These are phyloP conservation scores for Russula foetens DNA, from an alignment of 768 basidiomycete genomes.

Conservation along the genomic window DNA sequence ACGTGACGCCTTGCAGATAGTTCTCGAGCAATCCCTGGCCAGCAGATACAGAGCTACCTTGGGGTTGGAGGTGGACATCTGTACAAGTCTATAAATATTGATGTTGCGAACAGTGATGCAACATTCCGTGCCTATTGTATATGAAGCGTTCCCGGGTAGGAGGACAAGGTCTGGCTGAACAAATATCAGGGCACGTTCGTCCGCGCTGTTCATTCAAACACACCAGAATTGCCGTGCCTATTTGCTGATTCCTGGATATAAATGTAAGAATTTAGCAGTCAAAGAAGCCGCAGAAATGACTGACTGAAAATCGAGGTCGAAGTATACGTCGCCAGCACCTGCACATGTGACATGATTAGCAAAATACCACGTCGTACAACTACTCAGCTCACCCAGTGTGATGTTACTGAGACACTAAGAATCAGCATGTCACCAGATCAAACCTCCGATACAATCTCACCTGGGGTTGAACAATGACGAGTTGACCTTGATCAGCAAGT, in stretches of 20 bases:
- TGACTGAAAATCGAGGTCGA: conserved; percentile 48
- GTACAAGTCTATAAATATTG: background rate
- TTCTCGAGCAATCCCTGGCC: conserved; percentile 54
- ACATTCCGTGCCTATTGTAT: conserved; percentile 41
- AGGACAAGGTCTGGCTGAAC: conserved; percentile 46
- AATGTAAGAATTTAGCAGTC: background rate
- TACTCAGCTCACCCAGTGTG: conserved; percentile 27
- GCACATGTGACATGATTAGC: conserved; percentile 29
- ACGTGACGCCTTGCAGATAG: conserved; percentile 57
- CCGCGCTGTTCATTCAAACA: conserved; percentile 11
- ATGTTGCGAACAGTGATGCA: background rate
- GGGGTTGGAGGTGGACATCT: conserved; percentile 57
- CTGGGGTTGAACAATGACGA: conserved; percentile 60
- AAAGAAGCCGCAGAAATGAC: conserved; percentile 18
- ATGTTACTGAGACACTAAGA: conserved; percentile 26
- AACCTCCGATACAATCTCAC: conserved; percentile 25
- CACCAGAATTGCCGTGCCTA: conserved; percentile 54
- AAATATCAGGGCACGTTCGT: background rate
- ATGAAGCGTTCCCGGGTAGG: conserved; percentile 46
- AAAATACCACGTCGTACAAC: background rate
- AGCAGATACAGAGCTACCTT: conserved; percentile 43
- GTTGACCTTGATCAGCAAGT: conserved; percentile 58
- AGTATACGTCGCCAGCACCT: conserved; percentile 57
- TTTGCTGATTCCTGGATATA: conserved; percentile 33
- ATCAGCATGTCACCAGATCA: background rate